Base-by-base conservation (phyloP, 306 rosid species). In the Rosa persica region DNA sequence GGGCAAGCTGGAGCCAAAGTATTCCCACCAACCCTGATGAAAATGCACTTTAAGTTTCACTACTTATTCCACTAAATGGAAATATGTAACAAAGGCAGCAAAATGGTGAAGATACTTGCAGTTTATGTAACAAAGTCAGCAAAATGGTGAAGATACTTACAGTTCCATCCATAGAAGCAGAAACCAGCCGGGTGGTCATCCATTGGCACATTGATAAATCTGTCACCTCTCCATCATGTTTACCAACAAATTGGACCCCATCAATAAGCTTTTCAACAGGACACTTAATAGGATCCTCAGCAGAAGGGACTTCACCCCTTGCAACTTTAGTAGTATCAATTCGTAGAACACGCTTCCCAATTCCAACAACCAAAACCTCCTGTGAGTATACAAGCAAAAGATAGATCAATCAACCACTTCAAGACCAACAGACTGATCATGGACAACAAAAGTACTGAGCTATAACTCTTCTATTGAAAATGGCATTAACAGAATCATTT, bases 171-270 rank as follows among this genome's bases (percentile, higher is more conserved):
- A 88, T 83, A 74, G 99, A 96, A 52, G 97, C 94, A 79, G 99
- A 96, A 79, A 93, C 97, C 86, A 96, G 80, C 71, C 98, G 94
- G 76, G 92, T 93, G 76, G 91, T 92, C 99, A 96, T 96, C 99
- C 99, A 96, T 77, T 96, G 99, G 87, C 99, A 91, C 98, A 93
- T 96, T 70, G 99, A 96, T 83, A 96, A 85, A 85, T 91, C 97
- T 62, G 97, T 96, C 86, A 96, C 95, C 87, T 96, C 98, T 73
- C 86, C 91, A 78, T 93, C 97, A 85, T 96, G 99, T 76, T 86
- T 84, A 72, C 99, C 99, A 80, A 96, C 94, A 83, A 91, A 88
- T 72, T 96, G 98, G 77, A 93, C 93, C 70, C 99, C 99, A 78
- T 96, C 97, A 81, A 91, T 84, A 80, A 93, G 89, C 90, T 93